A percentile compares a stretch with the other conserved stretches of the same genome.
Conservation (phyloP, 164 flowering plant genomes). For the Sedum album region DNA sequence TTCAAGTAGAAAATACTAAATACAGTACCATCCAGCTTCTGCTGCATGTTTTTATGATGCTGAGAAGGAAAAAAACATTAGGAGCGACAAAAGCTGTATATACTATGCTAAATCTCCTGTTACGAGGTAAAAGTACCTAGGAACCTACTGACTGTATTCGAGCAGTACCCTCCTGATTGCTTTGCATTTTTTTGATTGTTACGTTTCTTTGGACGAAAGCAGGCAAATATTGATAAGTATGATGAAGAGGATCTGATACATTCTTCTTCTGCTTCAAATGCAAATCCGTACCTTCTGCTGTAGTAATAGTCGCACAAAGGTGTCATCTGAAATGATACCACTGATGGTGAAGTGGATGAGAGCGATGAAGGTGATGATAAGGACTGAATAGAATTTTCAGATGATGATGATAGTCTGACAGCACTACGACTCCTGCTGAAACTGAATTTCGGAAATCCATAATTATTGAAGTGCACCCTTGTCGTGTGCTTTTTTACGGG, state of each 20-base stretch:
- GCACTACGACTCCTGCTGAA: constrained; percentile 1
- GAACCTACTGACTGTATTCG: background rate
- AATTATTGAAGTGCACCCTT: constrained; percentile 7
- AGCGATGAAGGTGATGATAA: constrained; percentile 13
- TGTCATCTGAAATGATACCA: constrained; percentile 9
- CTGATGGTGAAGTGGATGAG: constrained; percentile 12
- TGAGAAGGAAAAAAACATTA: background rate
- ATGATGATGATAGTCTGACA: background rate
- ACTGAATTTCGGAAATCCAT: constrained; percentile 17
- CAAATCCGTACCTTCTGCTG: constrained; percentile 2
- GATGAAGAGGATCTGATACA: background rate
- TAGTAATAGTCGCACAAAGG: constrained; percentile 6
- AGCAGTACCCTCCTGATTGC: background rate
- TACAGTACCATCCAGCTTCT: background rate
- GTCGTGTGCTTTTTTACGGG: constrained; percentile 7
- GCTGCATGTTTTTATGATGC: background rate
- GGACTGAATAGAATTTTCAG: constrained; percentile 6
- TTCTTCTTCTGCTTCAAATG: background rate
- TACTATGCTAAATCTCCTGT: background rate
- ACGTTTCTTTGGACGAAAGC: background rate
- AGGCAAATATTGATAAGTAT: background rate
- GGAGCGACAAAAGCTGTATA: background rate
- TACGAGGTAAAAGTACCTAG: background rate
- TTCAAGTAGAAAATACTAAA: background rate
- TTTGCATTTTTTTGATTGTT: background rate